phyloP scores from a whole-genome alignment of 2,329 filamentous ascomycete genomes.

The Hypoxylon sp. region DNA sequence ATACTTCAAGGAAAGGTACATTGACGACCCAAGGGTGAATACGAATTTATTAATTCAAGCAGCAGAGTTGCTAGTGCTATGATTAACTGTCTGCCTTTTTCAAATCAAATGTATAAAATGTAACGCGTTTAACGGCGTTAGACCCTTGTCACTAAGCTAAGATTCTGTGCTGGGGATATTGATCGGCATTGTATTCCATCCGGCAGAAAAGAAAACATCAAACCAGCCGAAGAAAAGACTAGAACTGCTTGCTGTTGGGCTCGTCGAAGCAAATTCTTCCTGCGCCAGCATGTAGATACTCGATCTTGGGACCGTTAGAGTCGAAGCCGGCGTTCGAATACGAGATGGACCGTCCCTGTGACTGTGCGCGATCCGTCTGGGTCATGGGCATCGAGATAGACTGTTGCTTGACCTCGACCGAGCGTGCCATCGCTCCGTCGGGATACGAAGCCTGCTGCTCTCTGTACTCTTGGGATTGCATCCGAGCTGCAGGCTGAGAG shows the following conservation, averaged over 20 bases:
- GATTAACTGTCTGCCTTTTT: neutral
- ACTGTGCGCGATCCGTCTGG: neutral
- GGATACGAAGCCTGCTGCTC: neutral
- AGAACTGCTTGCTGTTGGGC: slow-evolving; percentile 5
- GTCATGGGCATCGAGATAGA: neutral
- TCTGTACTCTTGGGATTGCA: slow-evolving; percentile 2
- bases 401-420: neutral
- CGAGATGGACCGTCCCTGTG: neutral
- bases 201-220: neutral
- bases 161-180: neutral
- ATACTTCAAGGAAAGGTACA: too few species aligned
- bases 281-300: neutral
- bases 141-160: neutral
- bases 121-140: neutral
- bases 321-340: neutral
- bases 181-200: neutral
- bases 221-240: neutral
- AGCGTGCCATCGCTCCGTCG: neutral
- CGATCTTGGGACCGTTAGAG: neutral
- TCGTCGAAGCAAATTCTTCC: neutral
- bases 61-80: too few species aligned
- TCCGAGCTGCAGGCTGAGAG: slow-evolving; percentile 1
- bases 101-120: neutral
- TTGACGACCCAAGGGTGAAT: too few species aligned
- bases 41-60: too few species aligned